phyloP scores from a whole-genome alignment of 495 filamentous ascomycete species.

The Parathielavia appendiculata region DNA sequence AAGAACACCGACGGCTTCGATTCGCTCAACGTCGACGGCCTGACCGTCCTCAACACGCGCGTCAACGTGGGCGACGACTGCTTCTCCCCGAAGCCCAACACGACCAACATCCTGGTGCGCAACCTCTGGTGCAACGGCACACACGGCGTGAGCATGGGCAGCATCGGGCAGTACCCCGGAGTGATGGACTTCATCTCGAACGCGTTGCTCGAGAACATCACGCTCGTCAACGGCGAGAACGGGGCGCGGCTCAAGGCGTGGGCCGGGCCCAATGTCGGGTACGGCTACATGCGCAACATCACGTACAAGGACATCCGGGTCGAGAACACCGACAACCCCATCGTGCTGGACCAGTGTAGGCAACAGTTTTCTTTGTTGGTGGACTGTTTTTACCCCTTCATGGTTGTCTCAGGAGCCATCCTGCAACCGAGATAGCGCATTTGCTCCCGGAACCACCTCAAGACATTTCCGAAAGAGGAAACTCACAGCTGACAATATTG shows the following conservation, averaged over 20 bases:
- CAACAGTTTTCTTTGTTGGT: no score
- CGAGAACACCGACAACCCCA: conserved; percentile 50
- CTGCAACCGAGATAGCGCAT: no score
- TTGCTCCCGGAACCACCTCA: no score
- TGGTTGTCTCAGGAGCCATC: no score
- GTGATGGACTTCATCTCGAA: conserved; percentile 50
- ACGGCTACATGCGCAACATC: conserved; percentile 55
- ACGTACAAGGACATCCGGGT: conserved; percentile 55
- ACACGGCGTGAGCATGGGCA: conserved; percentile 55
- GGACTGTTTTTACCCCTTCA: no score
- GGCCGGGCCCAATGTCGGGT: conserved; percentile 49
- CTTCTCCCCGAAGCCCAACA: conserved; percentile 56
- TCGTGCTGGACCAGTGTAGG: conserved; percentile 53
- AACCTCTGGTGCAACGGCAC: conserved; percentile 57
- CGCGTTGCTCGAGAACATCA: conserved; percentile 53
- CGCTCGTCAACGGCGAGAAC: conserved; percentile 52
- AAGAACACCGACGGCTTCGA: conserved; percentile 60
- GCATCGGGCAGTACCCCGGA: conserved; percentile 52
- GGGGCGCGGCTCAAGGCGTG: conserved; percentile 55
- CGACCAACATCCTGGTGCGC: conserved; percentile 51
- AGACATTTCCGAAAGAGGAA: no score
- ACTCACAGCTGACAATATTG: no score
- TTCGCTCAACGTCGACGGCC: conserved; percentile 44
- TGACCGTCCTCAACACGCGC: conserved; percentile 46
- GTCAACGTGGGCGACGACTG: conserved; percentile 56